Percentiles rank a stretch among this genome's conserved stretches.
phyloP scores from a whole-genome alignment of 176 grass and related monocot species.

The Areca catechu region DNA sequence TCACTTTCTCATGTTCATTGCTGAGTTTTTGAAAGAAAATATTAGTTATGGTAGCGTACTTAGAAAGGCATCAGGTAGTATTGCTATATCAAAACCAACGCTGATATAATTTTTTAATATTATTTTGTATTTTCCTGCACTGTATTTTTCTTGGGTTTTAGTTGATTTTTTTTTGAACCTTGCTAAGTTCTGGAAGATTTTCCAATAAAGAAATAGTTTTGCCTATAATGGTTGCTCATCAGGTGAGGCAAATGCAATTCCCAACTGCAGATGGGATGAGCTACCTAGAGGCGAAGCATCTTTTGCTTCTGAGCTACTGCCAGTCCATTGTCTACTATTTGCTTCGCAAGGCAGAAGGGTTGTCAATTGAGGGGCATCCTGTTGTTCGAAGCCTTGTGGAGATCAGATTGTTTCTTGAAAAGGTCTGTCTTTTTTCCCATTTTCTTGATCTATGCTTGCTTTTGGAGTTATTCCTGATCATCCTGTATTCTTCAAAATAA shows the following conservation, averaged over 20 bases:
- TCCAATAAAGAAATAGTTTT: neutral
- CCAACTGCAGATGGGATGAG: slow-evolving; percentile 44
- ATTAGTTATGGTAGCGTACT: too few relatives aligned
- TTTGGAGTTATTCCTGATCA: neutral
- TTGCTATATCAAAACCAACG: too few relatives aligned
- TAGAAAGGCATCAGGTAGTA: too few relatives aligned
- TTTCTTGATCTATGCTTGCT: slow-evolving; percentile 1
- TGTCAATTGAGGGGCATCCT: slow-evolving; percentile 46
- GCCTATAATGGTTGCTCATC: neutral
- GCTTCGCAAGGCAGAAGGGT: slow-evolving; percentile 42
- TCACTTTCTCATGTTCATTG: too few relatives aligned
- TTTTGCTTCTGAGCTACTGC: slow-evolving; percentile 69
- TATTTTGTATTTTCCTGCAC: too few relatives aligned
- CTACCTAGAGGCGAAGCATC: slow-evolving; percentile 42
- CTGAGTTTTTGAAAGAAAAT: neutral
- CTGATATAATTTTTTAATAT: too few relatives aligned
- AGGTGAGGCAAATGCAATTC: slow-evolving; percentile 58
- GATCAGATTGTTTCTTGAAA: slow-evolving; percentile 84
- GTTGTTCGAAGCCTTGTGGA: slow-evolving; percentile 63
- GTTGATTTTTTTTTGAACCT: neutral
- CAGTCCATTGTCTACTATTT: slow-evolving; percentile 42
- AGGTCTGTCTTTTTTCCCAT: slow-evolving; percentile 27
- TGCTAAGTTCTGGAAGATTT: neutral
- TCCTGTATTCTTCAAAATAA: neutral
- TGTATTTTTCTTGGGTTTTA: too few relatives aligned